Base-by-base conservation (phyloP, 2,329 filamentous ascomycete genomes). In the Calonectria pseudoreteaudii region DNA sequence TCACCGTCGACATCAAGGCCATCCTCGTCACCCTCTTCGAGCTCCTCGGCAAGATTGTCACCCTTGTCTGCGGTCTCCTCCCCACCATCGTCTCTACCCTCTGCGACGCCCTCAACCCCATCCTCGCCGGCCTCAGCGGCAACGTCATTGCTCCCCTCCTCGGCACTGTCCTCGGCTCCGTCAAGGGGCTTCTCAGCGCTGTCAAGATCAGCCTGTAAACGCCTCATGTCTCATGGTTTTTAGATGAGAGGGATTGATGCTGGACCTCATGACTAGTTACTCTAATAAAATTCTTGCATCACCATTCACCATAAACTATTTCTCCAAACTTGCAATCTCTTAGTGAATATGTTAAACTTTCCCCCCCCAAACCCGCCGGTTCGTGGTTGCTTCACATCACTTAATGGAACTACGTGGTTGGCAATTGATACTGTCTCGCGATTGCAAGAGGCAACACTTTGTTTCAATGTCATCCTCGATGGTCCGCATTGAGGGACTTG, bases 201-300 rank as follows among this genome's bases (percentile, higher is more conserved):
- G 26, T 62, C 56, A 62, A 10, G 3, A 26, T 62, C 14, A 41
- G 13, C 23, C 56, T 62, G 56, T 62, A 62, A 62, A 26, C 23
- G 56, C 34, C 26, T 62, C 10, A 41, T 14, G 23, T 18, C 10
- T 28, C n/a, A 62, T 41, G 34, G 13, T 38, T 23, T 36, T 62
- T 28, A 30, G n/a, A 62, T 28, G 56, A n/a, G 56, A 62, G 34
- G 56, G 34, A 26, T 62, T 41, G 56, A 62, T 28, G 38, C 34
- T 20, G 18, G 56, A 18, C 56, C 23, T 28, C 56, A 62, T 62
- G 56, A 62, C 18, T 62, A 36, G 34, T 62, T 62, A 62, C 26
- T 62, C 14, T 62, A 62, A 62, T 62, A 62, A 41, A 62, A 62
- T 62, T 62, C 23, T 56, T 36, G 56, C 56, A 62, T 62, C 56